phyloP scores from a whole-genome alignment of 108 stramenopile genomes.

The Phaeodactylum tricornutum region DNA sequence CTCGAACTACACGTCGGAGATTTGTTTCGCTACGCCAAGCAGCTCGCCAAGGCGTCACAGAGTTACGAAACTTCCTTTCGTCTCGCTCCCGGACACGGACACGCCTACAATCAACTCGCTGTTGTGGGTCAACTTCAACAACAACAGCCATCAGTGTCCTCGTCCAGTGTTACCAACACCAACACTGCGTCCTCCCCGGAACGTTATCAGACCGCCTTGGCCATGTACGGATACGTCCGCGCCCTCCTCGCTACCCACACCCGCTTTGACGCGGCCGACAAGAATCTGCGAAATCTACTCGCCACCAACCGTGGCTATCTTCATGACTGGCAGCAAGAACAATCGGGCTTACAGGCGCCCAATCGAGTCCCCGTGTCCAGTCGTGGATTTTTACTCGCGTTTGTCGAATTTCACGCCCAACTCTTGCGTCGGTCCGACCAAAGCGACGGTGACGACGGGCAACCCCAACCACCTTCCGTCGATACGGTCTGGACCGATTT shows the following conservation, averaged over 20 bases:
- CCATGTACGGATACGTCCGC: constrained; percentile 72
- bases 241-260: constrained; percentile 40
- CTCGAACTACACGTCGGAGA: constrained; percentile 66
- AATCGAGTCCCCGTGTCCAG: constrained; percentile 32
- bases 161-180: background rate
- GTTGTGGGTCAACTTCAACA: constrained; percentile 57
- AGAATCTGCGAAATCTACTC: constrained; percentile 56
- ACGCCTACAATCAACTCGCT: constrained; percentile 78
- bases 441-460: background rate
- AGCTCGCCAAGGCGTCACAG: constrained; percentile 38
- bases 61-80: constrained; percentile 41
- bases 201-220: background rate
- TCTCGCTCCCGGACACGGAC: constrained; percentile 60
- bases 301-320: constrained; percentile 42
- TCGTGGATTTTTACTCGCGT: constrained; percentile 33
- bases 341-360: background rate
- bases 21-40: constrained; percentile 48
- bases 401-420: constrained; percentile 61
- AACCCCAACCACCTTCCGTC: background rate
- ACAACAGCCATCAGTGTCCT: no score
- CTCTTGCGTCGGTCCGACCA: constrained; percentile 25
- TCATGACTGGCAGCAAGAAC: constrained; percentile 16
- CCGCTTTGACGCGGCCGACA: constrained; percentile 48
- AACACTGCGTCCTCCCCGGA: background rate
- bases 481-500: constrained; percentile 15